A percentile compares a stretch with the other conserved stretches of the same genome.
phyloP scores from a whole-genome alignment of 2,329 filamentous ascomycete genomes.

The Orbilia ellipsospora region DNA sequence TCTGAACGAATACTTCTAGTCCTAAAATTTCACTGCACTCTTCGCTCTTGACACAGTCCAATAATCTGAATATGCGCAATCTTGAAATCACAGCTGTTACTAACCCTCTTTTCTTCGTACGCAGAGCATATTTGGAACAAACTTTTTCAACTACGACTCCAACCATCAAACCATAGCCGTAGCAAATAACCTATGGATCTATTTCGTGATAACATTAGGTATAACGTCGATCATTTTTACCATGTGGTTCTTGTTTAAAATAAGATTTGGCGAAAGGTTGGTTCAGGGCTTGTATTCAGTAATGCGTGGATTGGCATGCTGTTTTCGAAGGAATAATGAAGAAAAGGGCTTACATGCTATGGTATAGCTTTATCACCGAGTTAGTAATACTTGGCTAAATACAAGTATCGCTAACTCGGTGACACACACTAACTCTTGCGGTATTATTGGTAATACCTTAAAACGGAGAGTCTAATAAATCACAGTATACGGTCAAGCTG shows the following conservation, averaged over 20 bases:
- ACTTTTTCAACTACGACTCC: slow-evolving; percentile 14
- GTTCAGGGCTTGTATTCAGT: too few species aligned
- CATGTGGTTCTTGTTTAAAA: slow-evolving; percentile 9
- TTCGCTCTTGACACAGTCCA: too few species aligned
- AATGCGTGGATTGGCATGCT: too few species aligned
- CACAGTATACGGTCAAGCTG: too few species aligned
- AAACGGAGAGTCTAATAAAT: too few species aligned
- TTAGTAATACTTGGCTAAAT: too few species aligned
- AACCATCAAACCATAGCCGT: slow-evolving; percentile 1
- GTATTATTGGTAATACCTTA: too few species aligned
- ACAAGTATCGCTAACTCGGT: too few species aligned
- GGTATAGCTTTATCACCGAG: background rate
- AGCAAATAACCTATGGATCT: slow-evolving; percentile 19
- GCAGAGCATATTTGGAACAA: slow-evolving; percentile 33
- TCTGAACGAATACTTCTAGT: too few species aligned
- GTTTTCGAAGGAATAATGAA: background rate
- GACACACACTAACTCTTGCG: too few species aligned
- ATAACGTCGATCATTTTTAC: slow-evolving; percentile 14
- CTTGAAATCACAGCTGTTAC: background rate
- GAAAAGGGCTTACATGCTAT: background rate
- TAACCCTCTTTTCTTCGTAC: background rate
- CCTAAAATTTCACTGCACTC: too few species aligned
- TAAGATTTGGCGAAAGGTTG: background rate
- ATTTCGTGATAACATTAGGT: slow-evolving; percentile 10
- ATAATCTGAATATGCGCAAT: too few species aligned